Evolutionary conservation across 768 basidiomycete species (phyloP).

Genomic region (Cystobasidium tubakii): DNA sequence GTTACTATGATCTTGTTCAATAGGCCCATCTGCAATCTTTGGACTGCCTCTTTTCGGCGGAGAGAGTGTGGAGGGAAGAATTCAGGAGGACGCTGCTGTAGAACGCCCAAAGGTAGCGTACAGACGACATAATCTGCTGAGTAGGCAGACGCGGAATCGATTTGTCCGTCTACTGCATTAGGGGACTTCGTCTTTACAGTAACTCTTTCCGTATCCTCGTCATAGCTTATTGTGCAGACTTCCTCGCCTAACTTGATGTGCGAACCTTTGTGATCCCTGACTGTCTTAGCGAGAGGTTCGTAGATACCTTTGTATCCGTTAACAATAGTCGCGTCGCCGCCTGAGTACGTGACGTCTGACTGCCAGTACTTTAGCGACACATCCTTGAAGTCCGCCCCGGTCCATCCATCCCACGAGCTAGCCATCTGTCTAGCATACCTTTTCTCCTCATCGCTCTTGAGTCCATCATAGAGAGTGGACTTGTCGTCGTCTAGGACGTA

Average conservation of each 20-base stretch:
- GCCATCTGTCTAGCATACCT: neutral
- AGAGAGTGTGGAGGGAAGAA: conserved; percentile 18
- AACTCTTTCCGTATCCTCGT: conserved; percentile 8
- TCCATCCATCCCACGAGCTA: conserved; percentile 34
- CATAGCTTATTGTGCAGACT: neutral
- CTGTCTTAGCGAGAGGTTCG: neutral
- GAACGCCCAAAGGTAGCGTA: conserved; percentile 24
- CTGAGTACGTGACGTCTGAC: conserved; percentile 19
- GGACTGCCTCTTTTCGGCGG: conserved; percentile 6
- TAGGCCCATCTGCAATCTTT: conserved; percentile 20
- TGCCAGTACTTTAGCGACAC: conserved; percentile 30
- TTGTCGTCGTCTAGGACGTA: neutral
- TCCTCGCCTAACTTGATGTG: conserved; percentile 3
- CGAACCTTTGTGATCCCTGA: conserved; percentile 2
- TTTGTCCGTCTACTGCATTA: neutral
- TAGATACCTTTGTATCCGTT: conserved; percentile 27
- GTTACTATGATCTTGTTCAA: conserved; percentile 33
- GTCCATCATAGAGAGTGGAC: conserved; percentile 9
- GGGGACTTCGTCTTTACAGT: conserved; percentile 5
- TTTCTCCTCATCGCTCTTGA: conserved; percentile 14
- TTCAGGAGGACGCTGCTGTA: conserved; percentile 15
- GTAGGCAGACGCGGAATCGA: neutral
- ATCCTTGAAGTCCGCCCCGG: conserved; percentile 3
- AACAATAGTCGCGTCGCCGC: conserved; percentile 23
- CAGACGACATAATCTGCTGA: conserved; percentile 7